A percentile compares a stretch with the other conserved stretches of the same genome.
phyloP scores from a whole-genome alignment of 1,139 yeast genomes.

The Geotrichum bryndzae region DNA sequence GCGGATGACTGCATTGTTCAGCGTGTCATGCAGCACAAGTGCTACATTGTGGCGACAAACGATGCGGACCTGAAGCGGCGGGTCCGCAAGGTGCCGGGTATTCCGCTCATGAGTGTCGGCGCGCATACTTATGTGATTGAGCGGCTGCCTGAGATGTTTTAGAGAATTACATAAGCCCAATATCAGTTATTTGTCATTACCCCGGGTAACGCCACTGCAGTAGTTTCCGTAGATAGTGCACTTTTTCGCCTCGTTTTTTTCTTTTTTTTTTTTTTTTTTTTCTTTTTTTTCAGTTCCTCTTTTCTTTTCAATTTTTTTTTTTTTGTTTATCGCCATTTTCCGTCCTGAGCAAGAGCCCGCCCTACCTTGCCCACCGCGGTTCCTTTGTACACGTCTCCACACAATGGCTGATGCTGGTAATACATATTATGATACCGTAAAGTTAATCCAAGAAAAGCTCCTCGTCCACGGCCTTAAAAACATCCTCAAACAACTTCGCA shows the following conservation, averaged over 20 bases:
- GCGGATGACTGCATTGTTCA: slow-evolving; percentile 97
- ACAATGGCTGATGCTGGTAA: slow-evolving; percentile 8
- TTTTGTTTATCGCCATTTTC: background rate
- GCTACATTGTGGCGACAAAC: slow-evolving; percentile 94
- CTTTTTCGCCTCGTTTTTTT: background rate
- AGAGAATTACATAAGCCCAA: slow-evolving; percentile 17
- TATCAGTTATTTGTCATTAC: background rate
- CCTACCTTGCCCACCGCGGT: background rate
- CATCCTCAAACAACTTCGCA: slow-evolving; percentile 25
- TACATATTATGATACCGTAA: slow-evolving; percentile 7
- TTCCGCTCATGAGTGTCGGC: slow-evolving; percentile 95
- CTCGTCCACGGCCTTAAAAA: slow-evolving; percentile 31
- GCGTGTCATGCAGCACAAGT: slow-evolving; percentile 90
- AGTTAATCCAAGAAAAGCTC: slow-evolving; percentile 17
- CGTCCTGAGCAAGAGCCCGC: background rate
- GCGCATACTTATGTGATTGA: slow-evolving; percentile 88
- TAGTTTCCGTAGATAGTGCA: background rate
- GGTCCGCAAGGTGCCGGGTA: slow-evolving; percentile 92
- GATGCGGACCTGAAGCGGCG: slow-evolving; percentile 97
- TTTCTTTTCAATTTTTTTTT: background rate
- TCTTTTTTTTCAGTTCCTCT: background rate
- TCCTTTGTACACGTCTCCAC: background rate
- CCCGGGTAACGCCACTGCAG: background rate
- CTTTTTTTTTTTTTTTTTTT: background rate
- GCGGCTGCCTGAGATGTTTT: slow-evolving; percentile 89